These are phyloP conservation scores for Boletus vermiculosoides DNA, from an alignment of 768 basidiomycete species.

Conservation along the genomic window DNA sequence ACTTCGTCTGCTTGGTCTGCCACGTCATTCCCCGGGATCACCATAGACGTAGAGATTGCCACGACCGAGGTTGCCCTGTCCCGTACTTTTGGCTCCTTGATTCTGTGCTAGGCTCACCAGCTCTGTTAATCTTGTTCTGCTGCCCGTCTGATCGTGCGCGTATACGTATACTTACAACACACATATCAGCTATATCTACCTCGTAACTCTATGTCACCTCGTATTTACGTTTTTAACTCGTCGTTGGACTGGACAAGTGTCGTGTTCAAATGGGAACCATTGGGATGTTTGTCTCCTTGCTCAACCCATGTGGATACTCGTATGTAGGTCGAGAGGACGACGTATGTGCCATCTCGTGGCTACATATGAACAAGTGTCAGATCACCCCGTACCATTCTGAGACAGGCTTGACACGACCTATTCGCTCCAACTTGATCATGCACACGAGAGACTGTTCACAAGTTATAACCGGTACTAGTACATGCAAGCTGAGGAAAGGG, in stretches of 20 bases:
- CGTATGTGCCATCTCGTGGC: no score
- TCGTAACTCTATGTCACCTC: constrained; percentile 23
- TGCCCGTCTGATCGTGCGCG: constrained; percentile 1
- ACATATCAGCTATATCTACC: constrained; percentile 24
- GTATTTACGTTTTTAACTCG: constrained; percentile 14
- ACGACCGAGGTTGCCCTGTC: constrained; percentile 1
- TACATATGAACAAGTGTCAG: no score
- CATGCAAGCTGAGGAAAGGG: no score
- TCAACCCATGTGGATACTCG: no score
- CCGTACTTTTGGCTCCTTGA: not conserved
- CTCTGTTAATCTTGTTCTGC: constrained; percentile 24
- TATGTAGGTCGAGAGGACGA: no score
- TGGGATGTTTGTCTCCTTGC: no score
- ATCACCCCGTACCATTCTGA: no score
- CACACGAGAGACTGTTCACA: no score
- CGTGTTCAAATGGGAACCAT: no score
- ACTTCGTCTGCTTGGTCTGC: constrained; percentile 8
- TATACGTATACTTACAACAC: constrained; percentile 24
- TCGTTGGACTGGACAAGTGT: not conserved
- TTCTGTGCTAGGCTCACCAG: constrained; percentile 1
- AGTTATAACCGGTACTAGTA: no score
- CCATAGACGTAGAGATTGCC: constrained; percentile 21
- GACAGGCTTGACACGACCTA: no score
- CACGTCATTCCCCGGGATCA: constrained; percentile 11
- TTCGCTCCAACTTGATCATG: no score